A percentile compares a stretch with the other conserved stretches of the same genome.
Evolutionary conservation across 345 rosid genomes (phyloP).

Genomic region (Combretum micranthum): DNA sequence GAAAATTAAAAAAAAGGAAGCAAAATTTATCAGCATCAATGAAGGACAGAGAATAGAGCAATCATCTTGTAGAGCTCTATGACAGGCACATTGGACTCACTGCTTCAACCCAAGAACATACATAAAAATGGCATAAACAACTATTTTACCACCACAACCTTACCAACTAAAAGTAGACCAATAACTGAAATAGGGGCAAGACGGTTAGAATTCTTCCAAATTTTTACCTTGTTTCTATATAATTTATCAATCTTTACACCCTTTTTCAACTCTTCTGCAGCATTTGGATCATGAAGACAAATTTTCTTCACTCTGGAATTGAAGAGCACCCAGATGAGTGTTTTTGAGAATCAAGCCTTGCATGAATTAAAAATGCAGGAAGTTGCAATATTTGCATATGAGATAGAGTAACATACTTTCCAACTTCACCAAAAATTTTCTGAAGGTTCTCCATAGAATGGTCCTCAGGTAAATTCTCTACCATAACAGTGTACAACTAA

Average conservation of each 20-base stretch:
- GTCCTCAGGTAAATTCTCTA: slow-evolving; percentile 88
- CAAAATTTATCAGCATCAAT: background rate
- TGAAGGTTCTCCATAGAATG: slow-evolving; percentile 64
- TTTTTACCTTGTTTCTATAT: slow-evolving; percentile 55
- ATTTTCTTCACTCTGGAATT: slow-evolving; percentile 51
- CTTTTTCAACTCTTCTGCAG: slow-evolving; percentile 50
- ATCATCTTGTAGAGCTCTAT: background rate
- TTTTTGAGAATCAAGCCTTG: too few species aligned
- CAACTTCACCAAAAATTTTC: slow-evolving; percentile 62
- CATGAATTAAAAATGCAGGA: background rate
- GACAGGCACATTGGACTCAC: too few species aligned
- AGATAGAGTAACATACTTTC: slow-evolving; percentile 46
- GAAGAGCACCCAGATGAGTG: background rate
- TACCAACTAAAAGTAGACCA: too few species aligned
- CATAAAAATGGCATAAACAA: too few species aligned
- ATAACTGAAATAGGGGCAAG: background rate
- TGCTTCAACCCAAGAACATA: too few species aligned
- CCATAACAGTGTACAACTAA: slow-evolving; percentile 78
- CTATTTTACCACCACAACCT: too few species aligned
- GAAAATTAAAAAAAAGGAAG: background rate
- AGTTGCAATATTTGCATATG: slow-evolving; percentile 7
- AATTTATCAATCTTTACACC: slow-evolving; percentile 41
- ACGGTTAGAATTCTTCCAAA: background rate
- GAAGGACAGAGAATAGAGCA: background rate
- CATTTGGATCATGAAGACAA: slow-evolving; percentile 48